phyloP scores from a whole-genome alignment of 2,329 filamentous ascomycete species.

The Ceratocystis variospora region DNA sequence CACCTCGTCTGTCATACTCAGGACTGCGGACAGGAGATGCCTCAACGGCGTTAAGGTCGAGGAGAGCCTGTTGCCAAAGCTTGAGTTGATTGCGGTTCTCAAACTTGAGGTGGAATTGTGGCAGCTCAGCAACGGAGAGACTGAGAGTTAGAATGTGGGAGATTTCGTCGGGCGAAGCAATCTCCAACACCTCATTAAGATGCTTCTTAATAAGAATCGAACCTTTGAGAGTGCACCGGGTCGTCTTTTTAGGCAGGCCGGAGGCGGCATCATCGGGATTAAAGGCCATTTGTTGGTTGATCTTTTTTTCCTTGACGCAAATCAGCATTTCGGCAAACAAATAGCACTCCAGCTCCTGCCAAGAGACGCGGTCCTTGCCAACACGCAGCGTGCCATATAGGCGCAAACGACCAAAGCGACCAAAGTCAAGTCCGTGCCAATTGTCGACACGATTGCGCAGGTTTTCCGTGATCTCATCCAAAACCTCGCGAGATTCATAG shows the following conservation, averaged over 20 bases:
- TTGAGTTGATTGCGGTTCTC: conserved; percentile 72
- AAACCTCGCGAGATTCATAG: conserved; percentile 59
- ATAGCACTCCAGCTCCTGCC: conserved; percentile 96
- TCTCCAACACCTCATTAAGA: conserved; percentile 72
- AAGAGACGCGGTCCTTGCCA: conserved; percentile 88
- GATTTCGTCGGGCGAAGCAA: conserved; percentile 49
- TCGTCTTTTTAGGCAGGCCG: conserved; percentile 45
- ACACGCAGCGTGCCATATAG: conserved; percentile 82
- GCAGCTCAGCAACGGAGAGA: conserved; percentile 80
- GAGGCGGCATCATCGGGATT: conserved; percentile 47
- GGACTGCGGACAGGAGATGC: conserved; percentile 48
- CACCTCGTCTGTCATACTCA: conserved; percentile 55
- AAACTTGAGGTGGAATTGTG: conserved; percentile 87
- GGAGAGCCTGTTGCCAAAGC: conserved; percentile 74
- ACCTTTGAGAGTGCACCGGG: conserved; percentile 81
- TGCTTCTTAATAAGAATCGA: conserved; percentile 98
- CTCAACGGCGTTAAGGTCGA: conserved; percentile 67
- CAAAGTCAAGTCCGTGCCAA: conserved; percentile 93
- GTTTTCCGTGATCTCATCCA: conserved; percentile 77
- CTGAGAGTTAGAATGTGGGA: conserved; percentile 68
- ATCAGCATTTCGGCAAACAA: conserved; percentile 98
- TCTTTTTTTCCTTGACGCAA: conserved; percentile 95
- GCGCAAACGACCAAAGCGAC: conserved; percentile 80
- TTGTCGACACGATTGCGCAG: conserved; percentile 84
- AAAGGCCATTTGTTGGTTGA: conserved; percentile 29